Conservation (phyloP, 768 basidiomycete species). For the Mycena galopus region DNA sequence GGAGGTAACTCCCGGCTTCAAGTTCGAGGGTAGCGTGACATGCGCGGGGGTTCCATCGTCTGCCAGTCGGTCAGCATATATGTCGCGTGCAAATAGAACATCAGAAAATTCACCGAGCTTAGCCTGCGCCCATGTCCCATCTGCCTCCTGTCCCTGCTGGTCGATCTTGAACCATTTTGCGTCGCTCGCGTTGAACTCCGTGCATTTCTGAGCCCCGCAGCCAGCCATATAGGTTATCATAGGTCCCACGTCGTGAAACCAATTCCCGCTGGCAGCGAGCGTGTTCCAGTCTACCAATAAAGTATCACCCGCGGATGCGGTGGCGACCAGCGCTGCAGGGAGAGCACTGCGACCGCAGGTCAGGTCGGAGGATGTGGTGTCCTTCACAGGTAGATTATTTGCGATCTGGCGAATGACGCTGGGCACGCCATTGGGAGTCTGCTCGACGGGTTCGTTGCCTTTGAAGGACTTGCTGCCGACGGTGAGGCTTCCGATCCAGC, state of each 20-base stretch:
- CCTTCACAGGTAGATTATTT: constrained; percentile 48
- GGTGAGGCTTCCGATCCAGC: constrained; percentile 26
- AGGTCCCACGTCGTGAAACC: constrained; percentile 46
- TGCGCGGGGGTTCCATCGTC: constrained; percentile 44
- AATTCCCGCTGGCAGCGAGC: constrained; percentile 28
- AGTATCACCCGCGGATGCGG: constrained; percentile 60
- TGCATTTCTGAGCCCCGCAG: constrained; percentile 58
- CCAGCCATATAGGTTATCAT: constrained; percentile 55
- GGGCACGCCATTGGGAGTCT: background rate
- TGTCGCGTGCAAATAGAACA: background rate
- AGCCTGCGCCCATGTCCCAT: constrained; percentile 54
- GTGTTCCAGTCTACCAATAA: constrained; percentile 58
- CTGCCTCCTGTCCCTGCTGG: constrained; percentile 50
- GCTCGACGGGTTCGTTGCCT: constrained; percentile 24
- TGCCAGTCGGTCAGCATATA: constrained; percentile 22
- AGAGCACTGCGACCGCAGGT: constrained; percentile 62
- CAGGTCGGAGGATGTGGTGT: constrained; percentile 56
- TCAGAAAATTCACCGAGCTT: background rate
- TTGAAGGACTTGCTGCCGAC: constrained; percentile 15
- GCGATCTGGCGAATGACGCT: constrained; percentile 32
- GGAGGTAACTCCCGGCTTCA: constrained; percentile 63
- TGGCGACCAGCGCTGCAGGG: constrained; percentile 56
- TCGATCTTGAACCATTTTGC: constrained; percentile 70
- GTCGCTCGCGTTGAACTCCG: constrained; percentile 54
- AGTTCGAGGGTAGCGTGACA: constrained; percentile 49